Percentiles rank a stretch among this genome's conserved stretches.
phyloP scores from a whole-genome alignment of 495 filamentous ascomycete species.

The Xylaria venustula region DNA sequence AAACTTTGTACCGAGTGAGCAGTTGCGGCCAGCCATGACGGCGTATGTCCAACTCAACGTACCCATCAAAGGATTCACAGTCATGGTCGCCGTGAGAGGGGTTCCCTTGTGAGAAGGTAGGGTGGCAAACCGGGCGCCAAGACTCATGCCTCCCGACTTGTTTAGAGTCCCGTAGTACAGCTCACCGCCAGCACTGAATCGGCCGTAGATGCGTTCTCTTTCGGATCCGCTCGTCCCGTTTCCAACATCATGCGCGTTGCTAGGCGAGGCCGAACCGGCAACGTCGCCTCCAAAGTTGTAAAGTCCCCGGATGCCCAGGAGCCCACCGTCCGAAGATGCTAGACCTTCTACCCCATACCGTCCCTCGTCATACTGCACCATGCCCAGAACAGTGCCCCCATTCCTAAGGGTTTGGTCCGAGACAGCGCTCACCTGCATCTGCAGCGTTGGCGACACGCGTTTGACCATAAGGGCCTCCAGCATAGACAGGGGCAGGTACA shows the following conservation, averaged over 20 bases:
- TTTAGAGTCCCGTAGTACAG: conserved; percentile 92
- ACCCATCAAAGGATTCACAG: conserved; percentile 89
- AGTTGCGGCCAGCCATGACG: conserved; percentile 74
- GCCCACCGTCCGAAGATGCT: conserved; percentile 85
- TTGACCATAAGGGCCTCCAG: conserved; percentile 86
- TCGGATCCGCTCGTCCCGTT: conserved; percentile 28
- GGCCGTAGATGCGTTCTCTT: conserved; percentile 55
- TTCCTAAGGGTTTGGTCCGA: conserved; percentile 72
- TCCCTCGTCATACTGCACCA: conserved; percentile 83
- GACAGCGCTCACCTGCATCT: conserved; percentile 78
- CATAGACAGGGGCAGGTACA: conserved; percentile 80
- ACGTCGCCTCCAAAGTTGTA: conserved; percentile 94
- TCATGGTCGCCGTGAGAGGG: conserved; percentile 89
- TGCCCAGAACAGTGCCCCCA: conserved; percentile 72
- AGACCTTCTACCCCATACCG: conserved; percentile 89
- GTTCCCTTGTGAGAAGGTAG: conserved; percentile 81
- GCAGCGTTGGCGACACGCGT: conserved; percentile 73
- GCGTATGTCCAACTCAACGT: conserved; percentile 88
- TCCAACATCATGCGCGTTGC: conserved; percentile 16
- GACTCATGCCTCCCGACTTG: conserved; percentile 75
- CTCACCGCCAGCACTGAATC: conserved; percentile 84
- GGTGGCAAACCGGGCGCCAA: conserved; percentile 86
- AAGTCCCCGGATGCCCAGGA: conserved; percentile 82
- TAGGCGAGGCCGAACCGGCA: conserved; percentile 21
- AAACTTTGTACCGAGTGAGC: conserved; percentile 84